Evolutionary conservation across 2,329 filamentous ascomycete species (phyloP), one percentile per base, ranked within the genome.

Genomic region (Pseudopyrenochaeta lycopersici): DNA sequence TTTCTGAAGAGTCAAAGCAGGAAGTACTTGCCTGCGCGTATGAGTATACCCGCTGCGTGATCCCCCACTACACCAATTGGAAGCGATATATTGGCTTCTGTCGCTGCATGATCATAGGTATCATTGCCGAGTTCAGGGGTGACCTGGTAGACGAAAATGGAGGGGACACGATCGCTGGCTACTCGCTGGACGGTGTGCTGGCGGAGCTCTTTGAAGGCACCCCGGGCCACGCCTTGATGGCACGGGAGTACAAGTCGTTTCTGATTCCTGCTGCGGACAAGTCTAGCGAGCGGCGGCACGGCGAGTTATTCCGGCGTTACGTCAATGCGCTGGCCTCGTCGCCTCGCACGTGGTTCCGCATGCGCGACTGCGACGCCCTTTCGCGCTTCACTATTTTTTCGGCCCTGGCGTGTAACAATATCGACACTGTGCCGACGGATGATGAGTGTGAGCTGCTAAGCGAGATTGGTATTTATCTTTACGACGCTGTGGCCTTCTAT

Each of bases 331-430:
- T 76, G 2, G 63, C 66, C 10, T 33, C 45, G 7, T 64, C 60
- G 0, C 73, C 73, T 0, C 33, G 54, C 39, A 45, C 49, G 14
- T 52, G 70, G 68, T 75, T 76, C 58, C 71, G 73, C 7, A 49
- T 75, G 33, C 70, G 73, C 9, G 73, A 76, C 52, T 63, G 60
- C 30, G 72, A 76, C 53, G 72, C 70, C 12, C 54, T 76, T 1
- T 56, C 57, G 11, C 65, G 74, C 15, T 75, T 72, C 56, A 68
- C 70, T 7, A 66, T 76, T 23, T 69, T 62, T 3, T 60, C 64
- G 4, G 70, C 73, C 0, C 54, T 76, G 17, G 66, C 60, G 0
- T 75, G 72, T 58, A 75, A 74, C 38, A 68, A 75, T 35, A 12
- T 70, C 23, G 60, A 64, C 40, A 49, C 66, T 44, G 45, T 66